Evolutionary conservation across 495 filamentous ascomycete genomes (phyloP), one percentile per base, ranked within the genome.

Genomic region (Aspergillus sclerotioniger): DNA sequence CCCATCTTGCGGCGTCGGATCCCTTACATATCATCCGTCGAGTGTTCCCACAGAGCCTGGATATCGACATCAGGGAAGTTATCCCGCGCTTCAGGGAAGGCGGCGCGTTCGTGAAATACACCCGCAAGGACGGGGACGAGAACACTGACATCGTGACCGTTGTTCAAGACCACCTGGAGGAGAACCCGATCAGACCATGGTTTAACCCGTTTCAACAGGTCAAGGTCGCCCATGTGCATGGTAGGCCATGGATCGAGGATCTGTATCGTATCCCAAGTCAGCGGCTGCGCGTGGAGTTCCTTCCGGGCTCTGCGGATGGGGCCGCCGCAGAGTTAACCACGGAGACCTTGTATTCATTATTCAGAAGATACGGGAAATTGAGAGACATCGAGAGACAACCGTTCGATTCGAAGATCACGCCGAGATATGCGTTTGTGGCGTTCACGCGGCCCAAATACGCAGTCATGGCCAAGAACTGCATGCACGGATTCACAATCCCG

Each of bases 181-280:
- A 91, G 49, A 77, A 87, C n/a, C 85, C 84, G 0, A 84, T 96
- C 48, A 89, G 82, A 59, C 93, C 93, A 29, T 92, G 91, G 87
- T 96, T 91, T 75, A 93, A 86, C 58, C 92, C 92, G 1, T 87
- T 95, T 50, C 79, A 82, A n/a, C 71, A 77, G 19, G 86, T 93
- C 53, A 82, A 80, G 33, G 81, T 84, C 6, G 82, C 82, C 43
- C 73, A 88, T 8, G 95, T 98, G 9, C 71, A 81, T 16, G 94
- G 94, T 10, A 81, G 82, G n/a, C 94, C 94, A 0, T 98, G 94
- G 94, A 77, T 98, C 17, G 94, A 98, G 64, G 94, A 98, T 71
- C 75, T 98, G 3, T 88, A 89, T 61, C 85, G 92, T 9, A 85
- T 90, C 20, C 94, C 94, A 3, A 91, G 86, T 55, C 73, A 76